Percentiles rank a stretch among this genome's conserved stretches.
Conservation (phyloP, 1,284 basidiomycete species). For the Papiliotrema nemorosa region DNA sequence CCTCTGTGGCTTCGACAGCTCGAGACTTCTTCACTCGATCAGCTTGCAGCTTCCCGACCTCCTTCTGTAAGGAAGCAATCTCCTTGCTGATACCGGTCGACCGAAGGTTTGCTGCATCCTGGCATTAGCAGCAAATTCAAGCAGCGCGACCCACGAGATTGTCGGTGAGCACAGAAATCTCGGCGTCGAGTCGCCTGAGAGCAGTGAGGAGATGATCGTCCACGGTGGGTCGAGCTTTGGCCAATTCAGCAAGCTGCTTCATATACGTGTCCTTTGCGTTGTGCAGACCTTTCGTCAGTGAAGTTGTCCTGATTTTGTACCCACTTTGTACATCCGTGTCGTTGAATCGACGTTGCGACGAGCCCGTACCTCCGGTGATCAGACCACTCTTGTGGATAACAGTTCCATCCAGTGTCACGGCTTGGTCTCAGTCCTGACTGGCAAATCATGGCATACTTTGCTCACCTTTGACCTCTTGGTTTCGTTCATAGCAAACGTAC, state of each 20-base stretch:
- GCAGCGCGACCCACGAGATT: slow-evolving; percentile 62
- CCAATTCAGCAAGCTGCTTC: slow-evolving; percentile 74
- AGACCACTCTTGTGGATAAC: slow-evolving; percentile 96
- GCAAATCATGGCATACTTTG: slow-evolving; percentile 20
- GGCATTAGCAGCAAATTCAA: not conserved
- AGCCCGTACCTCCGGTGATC: slow-evolving; percentile 89
- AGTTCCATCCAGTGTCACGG: slow-evolving; percentile 94
- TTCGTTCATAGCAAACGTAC: slow-evolving; percentile 87
- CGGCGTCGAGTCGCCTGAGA: slow-evolving; percentile 73
- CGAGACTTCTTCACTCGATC: slow-evolving; percentile 58
- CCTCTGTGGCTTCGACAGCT: slow-evolving; percentile 49
- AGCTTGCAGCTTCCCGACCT: slow-evolving; percentile 64
- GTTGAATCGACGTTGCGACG: slow-evolving; percentile 77
- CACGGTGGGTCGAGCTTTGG: slow-evolving; percentile 71
- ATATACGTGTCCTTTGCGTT: slow-evolving; percentile 70
- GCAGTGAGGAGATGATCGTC: slow-evolving; percentile 76
- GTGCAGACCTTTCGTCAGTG: slow-evolving; percentile 58
- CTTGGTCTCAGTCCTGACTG: slow-evolving; percentile 51
- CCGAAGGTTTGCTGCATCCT: slow-evolving; percentile 33
- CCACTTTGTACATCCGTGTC: slow-evolving; percentile 85
- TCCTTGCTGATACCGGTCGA: slow-evolving; percentile 52
- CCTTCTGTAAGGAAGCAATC: slow-evolving; percentile 67
- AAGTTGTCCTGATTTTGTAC: slow-evolving; percentile 9
- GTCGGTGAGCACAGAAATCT: slow-evolving; percentile 68
- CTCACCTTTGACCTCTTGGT: slow-evolving; percentile 89